A percentile compares a stretch with the other conserved stretches of the same genome.
Conservation (phyloP, 2,329 filamentous ascomycete species). For the Diaporthe sp. region DNA sequence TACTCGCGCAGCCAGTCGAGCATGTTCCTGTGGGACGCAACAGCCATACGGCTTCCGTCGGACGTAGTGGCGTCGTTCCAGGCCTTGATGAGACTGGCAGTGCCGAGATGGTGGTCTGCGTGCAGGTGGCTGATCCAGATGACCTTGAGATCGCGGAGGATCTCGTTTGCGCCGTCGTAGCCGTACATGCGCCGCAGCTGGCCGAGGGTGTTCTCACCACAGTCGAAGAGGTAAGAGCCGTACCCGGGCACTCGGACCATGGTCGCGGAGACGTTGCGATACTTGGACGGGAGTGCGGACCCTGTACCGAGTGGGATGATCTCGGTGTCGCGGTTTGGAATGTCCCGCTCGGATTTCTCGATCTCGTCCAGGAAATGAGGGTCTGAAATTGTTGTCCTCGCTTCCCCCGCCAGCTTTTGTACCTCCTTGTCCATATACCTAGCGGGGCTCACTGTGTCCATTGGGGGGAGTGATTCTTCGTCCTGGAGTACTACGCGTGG, state of each 20-base stretch:
- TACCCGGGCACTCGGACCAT: slow-evolving; percentile 84
- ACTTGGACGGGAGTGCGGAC: slow-evolving; percentile 89
- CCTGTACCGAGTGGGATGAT: slow-evolving; percentile 91
- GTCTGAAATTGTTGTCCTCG: slow-evolving; percentile 52
- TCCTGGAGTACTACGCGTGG: slow-evolving; percentile 58
- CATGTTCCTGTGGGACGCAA: slow-evolving; percentile 80
- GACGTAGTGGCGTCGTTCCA: slow-evolving; percentile 72
- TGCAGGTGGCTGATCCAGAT: slow-evolving; percentile 97
- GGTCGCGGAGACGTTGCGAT: slow-evolving; percentile 93
- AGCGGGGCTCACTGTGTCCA: slow-evolving; percentile 58
- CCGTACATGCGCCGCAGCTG: slow-evolving; percentile 82
- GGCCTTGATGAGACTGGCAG: slow-evolving; percentile 80
- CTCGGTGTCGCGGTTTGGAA: slow-evolving; percentile 81
- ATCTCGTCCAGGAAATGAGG: slow-evolving; percentile 60
- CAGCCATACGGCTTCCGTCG: slow-evolving; percentile 57
- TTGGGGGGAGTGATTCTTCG: slow-evolving; percentile 56
- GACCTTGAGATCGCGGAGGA: slow-evolving; percentile 81
- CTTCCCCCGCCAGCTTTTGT: slow-evolving; percentile 61
- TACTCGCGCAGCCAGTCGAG: slow-evolving; percentile 84
- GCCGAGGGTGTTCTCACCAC: slow-evolving; percentile 91
- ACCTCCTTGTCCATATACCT: slow-evolving; percentile 54
- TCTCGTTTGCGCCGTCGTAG: slow-evolving; percentile 70
- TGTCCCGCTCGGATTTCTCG: slow-evolving; percentile 65
- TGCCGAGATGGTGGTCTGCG: slow-evolving; percentile 94
- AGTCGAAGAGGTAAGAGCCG: slow-evolving; percentile 92